These are phyloP conservation scores for Mycena sanguinolenta DNA, from an alignment of 768 basidiomycete species.

Conservation along the genomic window DNA sequence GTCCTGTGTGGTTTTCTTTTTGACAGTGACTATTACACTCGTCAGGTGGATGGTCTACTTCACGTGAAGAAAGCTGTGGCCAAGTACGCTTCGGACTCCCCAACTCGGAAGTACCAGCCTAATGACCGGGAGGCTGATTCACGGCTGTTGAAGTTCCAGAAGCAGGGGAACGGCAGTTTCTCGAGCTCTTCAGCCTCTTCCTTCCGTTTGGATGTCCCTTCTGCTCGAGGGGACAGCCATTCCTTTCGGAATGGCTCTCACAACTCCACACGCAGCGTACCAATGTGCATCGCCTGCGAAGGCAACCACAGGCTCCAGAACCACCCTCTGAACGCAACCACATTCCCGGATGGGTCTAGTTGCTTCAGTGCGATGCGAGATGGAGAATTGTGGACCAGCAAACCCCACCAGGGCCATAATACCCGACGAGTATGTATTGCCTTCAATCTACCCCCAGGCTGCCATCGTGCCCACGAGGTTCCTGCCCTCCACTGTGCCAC, in stretches of 20 bases:
- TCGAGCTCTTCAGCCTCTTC: conserved; percentile 3
- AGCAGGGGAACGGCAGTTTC: neutral
- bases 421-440: conserved; percentile 38
- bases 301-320: conserved; percentile 36
- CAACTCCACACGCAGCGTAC: too few species aligned
- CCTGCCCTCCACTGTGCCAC: conserved; percentile 39
- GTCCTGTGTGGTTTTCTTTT: too few species aligned
- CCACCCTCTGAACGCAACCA: conserved; percentile 25
- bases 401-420: conserved; percentile 5
- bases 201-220: conserved; percentile 1
- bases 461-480: conserved; percentile 26
- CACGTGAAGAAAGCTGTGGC: neutral
- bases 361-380: conserved; percentile 34
- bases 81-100: neutral
- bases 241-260: neutral
- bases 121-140: too few species aligned
- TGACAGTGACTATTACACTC: too few species aligned
- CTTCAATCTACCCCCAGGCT: conserved; percentile 38
- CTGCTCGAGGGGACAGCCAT: conserved; percentile 1
- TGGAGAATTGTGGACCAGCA: too few species aligned
- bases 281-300: conserved; percentile 41
- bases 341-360: conserved; percentile 24
- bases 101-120: too few species aligned
- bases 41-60: too few species aligned
- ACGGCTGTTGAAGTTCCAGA: neutral